phyloP scores from a whole-genome alignment of 2,329 filamentous ascomycete species.

The Aspergillus fischeri region DNA sequence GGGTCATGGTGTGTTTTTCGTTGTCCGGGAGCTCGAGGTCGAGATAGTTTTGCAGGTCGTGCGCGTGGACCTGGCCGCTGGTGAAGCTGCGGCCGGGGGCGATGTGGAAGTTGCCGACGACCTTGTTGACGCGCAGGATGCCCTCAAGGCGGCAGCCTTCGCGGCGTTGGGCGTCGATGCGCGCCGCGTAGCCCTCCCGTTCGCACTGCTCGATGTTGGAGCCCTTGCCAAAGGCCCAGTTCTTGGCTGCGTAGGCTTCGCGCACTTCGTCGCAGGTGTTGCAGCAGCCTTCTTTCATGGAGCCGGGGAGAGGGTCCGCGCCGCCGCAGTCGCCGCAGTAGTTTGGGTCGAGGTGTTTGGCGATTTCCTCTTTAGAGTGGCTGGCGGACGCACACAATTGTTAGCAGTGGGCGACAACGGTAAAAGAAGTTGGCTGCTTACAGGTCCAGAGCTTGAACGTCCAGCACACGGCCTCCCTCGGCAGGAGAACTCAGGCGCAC shows the following conservation, averaged over 20 bases:
- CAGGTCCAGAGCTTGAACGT: slow-evolving; percentile 65
- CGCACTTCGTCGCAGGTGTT: slow-evolving; percentile 96
- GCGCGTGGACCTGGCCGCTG: slow-evolving; percentile 94
- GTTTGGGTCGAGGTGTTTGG: slow-evolving; percentile 75
- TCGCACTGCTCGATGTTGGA: slow-evolving; percentile 93
- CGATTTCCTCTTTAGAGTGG: slow-evolving; percentile 63
- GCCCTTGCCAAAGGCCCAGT: slow-evolving; percentile 91
- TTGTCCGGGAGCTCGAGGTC: slow-evolving; percentile 58
- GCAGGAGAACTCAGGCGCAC: slow-evolving; percentile 69
- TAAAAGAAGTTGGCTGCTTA: slow-evolving; percentile 37
- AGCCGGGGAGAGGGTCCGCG: slow-evolving; percentile 66
- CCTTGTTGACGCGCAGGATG: slow-evolving; percentile 91
- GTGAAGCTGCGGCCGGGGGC: slow-evolving; percentile 94
- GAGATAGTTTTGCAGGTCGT: slow-evolving; percentile 95
- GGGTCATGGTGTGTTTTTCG: slow-evolving; percentile 78
- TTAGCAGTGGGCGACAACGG: slow-evolving; percentile 7
- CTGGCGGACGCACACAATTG: slow-evolving; percentile 36
- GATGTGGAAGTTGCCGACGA: slow-evolving; percentile 97
- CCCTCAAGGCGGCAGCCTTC: slow-evolving; percentile 96
- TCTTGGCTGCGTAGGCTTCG: slow-evolving; percentile 83
- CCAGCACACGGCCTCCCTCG: slow-evolving; percentile 74
- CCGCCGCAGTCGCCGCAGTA: slow-evolving; percentile 97
- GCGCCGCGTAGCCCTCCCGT: slow-evolving; percentile 88
- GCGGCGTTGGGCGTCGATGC: slow-evolving; percentile 77
- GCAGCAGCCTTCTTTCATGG: slow-evolving; percentile 81